Evolutionary conservation across 805 yeast species (phyloP), one percentile per base, ranked within the genome.

Genomic region (Saccharomycopsis sp.): DNA sequence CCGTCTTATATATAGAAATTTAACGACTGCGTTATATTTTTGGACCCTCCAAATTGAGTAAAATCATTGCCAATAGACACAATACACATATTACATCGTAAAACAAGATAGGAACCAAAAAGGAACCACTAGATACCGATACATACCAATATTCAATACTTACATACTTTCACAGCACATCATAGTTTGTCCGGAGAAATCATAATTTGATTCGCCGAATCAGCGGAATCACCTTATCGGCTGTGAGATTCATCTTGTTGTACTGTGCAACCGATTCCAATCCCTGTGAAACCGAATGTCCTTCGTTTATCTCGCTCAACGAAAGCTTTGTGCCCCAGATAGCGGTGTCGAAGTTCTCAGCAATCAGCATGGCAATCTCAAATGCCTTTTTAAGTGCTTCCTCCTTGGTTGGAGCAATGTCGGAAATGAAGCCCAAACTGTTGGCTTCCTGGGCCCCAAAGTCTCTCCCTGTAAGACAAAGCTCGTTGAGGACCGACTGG

Each of bases 391-490:
- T 71, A 12, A 84, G 60, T 0, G 85, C 90, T 1, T 71, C 70
- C 8, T 77, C 75, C 61, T 79, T 77, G 59, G 75, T 74, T 0
- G 76, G 76, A 21, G 70, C 71, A 0, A 82, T 76, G 57, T 71
- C 71, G 57, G 81, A 73, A 1, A 84, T 78, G 18, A 83, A 72
- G 0, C 94, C 92, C 20, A 83, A 64, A 34, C 69, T 68, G 68
- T 50, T 63, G 0, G 91, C 90, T 59, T 80, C 84, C n/a, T 73
- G 70, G 1, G 80, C 78, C 15, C 71, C 70, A 60, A 85, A 85
- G 12, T 70, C 67, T 24, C 79, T 79, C 7, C 85, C 92, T 0
- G 90, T 83, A 62, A 82, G 75, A 2, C 87, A 82, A 52, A 81
- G 70, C 63, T 84, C 87, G 66, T 77, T 78, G 60, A 85, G 70